Base-by-base conservation (phyloP, 2,329 filamentous ascomycete genomes). In the Phyllosticta capitalensis region DNA sequence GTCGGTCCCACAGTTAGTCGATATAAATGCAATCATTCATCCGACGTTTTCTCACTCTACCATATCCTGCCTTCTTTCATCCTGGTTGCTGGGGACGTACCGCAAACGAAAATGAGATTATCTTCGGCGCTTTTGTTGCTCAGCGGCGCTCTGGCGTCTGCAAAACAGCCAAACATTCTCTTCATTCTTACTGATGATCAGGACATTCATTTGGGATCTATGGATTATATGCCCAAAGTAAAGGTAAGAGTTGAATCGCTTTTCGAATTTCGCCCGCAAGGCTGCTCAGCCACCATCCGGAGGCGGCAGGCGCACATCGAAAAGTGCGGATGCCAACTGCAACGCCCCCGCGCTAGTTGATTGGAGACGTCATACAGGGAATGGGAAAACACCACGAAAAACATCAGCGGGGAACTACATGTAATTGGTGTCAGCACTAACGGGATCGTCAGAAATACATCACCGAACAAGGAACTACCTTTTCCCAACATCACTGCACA, bases 151-250 rank as follows among this genome's bases (percentile, higher is more conserved):
- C 20, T 58, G 26, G 56, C 56, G 50, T 48, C 50, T 12, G 56
- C 56, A 22, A 58, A 58, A 24, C 56, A 58, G 24, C 67, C 68
- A 1, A 88, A 88, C 63, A 81, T 88, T 52, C 74, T 89, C 20
- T 85, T 88, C 66, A 82, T 88, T 60, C 74, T 88, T 48, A 85
- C 83, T 0, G 86, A 88, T 62, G 86, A 88, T 62, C 85, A 88
- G 65, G 85, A 88, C 65, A 69, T 83, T 1, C 79, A 82, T 49
- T 74, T 88, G 64, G 74, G 83, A 53, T 87, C 84, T 0, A 66
- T 87, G 2, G 74, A 80, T 0, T 86, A 86, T 61, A 84, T 84
- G 75, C 83, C 82, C 0, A 71, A 76, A 1, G 71, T 86, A 0
- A 72, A 80, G 51, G 56, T 58, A 20, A 58, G 38, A 49, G 17